Percentiles rank a stretch among this genome's conserved stretches.
These are phyloP conservation scores for Pyrenophora tritici-repentis DNA, from an alignment of 2,329 filamentous ascomycete species.

Conservation along the genomic window DNA sequence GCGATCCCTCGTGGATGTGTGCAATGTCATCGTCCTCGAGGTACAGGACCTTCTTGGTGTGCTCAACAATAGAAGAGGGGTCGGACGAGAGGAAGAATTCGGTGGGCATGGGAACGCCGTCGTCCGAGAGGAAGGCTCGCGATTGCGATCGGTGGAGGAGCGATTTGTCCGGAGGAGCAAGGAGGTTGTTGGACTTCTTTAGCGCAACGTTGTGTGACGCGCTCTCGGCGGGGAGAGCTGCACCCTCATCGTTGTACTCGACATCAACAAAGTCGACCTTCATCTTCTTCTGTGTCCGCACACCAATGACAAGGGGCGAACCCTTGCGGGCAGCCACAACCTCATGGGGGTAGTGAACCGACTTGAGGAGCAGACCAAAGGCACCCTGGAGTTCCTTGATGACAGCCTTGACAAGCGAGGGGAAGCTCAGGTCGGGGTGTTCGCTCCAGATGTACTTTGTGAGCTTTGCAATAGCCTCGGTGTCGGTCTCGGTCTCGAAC, in stretches of 20 bases:
- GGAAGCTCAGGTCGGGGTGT: constrained; percentile 93
- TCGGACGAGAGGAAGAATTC: constrained; percentile 99
- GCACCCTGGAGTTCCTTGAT: constrained; percentile 98
- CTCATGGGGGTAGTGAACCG: constrained; percentile 97
- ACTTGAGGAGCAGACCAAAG: constrained; percentile 97
- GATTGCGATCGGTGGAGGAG: constrained; percentile 98
- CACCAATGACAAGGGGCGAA: constrained; percentile 95
- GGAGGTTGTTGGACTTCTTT: constrained; percentile 72
- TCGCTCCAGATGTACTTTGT: constrained; percentile 97
- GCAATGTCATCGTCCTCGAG: constrained; percentile 99
- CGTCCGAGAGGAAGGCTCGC: constrained; percentile 97
- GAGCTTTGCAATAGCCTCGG: constrained; percentile 98
- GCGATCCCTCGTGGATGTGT: constrained; percentile 97
- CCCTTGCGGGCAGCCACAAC: constrained; percentile 98
- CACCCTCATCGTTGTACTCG: constrained; percentile 86
- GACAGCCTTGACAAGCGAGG: constrained; percentile 93
- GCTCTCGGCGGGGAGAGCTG: constrained; percentile 81
- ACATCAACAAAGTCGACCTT: constrained; percentile 99
- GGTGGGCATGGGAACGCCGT: constrained; percentile 95
- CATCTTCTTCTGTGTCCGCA: constrained; percentile 97
- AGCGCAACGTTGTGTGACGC: constrained; percentile 95
- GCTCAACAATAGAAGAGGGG: constrained; percentile 96
- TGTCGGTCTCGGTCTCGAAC: constrained; percentile 99
- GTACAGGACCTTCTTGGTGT: constrained; percentile 99
- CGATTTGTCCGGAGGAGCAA: constrained; percentile 94